Conservation (phyloP, 768 basidiomycete species). For the Neoboletus subvelutipes region DNA sequence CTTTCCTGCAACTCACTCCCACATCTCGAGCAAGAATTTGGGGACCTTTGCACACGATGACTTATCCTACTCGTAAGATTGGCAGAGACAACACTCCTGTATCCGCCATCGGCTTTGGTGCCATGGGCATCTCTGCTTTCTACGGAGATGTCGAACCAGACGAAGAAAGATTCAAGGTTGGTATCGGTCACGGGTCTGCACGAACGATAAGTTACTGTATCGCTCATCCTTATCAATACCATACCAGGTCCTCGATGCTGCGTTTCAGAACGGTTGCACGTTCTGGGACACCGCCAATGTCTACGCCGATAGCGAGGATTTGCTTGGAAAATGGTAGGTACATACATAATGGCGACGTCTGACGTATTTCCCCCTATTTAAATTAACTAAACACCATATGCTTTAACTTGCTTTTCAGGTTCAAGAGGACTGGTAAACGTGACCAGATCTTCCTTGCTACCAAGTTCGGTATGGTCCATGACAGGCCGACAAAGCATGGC, state of each 20-base stretch:
- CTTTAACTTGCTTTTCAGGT: constrained; percentile 30
- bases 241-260: constrained; percentile 42
- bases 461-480: constrained; percentile 47
- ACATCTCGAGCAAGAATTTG: not conserved
- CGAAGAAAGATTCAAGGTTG: constrained; percentile 60
- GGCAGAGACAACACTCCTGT: constrained; percentile 20
- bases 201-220: not conserved
- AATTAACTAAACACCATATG: no score
- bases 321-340: constrained; percentile 44
- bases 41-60: not conserved
- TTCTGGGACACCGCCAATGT: constrained; percentile 49
- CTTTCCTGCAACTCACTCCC: not conserved
- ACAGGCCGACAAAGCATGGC: constrained; percentile 18
- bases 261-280: constrained; percentile 41
- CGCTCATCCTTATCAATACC: not conserved
- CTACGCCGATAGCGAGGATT: constrained; percentile 43
- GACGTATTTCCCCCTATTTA: not conserved
- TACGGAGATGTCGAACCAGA: constrained; percentile 50
- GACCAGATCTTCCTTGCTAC: constrained; percentile 59
- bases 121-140: constrained; percentile 53
- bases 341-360: not conserved
- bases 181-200: not conserved
- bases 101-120: constrained; percentile 57
- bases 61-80: constrained; percentile 33
- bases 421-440: constrained; percentile 46